A percentile compares a stretch with the other conserved stretches of the same genome.
Conservation (phyloP, 2,329 filamentous ascomycete genomes). For the Cladosporium cucumerinum region DNA sequence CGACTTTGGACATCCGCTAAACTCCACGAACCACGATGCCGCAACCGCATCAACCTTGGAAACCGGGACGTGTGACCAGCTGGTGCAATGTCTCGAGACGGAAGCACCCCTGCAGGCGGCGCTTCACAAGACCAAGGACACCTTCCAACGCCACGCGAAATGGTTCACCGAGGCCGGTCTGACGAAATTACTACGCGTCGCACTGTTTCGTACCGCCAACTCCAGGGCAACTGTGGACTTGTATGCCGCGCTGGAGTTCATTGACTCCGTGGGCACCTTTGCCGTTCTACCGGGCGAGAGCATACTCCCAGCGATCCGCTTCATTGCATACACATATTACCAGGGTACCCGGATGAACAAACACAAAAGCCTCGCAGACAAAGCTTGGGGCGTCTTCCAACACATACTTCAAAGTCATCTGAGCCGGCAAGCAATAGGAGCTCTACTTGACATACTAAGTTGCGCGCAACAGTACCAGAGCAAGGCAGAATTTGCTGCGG, state of each 20-base stretch:
- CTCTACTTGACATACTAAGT: constrained; percentile 26
- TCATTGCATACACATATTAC: constrained; percentile 33
- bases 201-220: constrained; percentile 26
- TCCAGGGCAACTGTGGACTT: constrained; percentile 31
- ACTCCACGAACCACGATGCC: background rate
- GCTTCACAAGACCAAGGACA: constrained; percentile 25
- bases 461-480: constrained; percentile 20
- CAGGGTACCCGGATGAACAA: constrained; percentile 30
- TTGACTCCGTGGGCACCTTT: constrained; percentile 32
- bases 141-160: constrained; percentile 32
- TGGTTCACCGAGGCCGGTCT: constrained; percentile 31
- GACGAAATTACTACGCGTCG: constrained; percentile 22
- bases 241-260: constrained; percentile 28
- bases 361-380: constrained; percentile 27
- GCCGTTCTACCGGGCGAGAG: constrained; percentile 25
- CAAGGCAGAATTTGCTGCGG: constrained; percentile 26
- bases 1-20: background rate
- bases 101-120: constrained; percentile 16
- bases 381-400: constrained; percentile 27
- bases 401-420: constrained; percentile 32
- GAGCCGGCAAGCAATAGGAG: constrained; percentile 26
- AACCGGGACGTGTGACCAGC: constrained; percentile 1
- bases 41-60: background rate
- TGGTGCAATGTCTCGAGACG: constrained; percentile 7
- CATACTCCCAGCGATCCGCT: constrained; percentile 25